Evolutionary conservation across 106 monocot genomes (phyloP).

Genomic region (Platanthera guangdongensis): DNA sequence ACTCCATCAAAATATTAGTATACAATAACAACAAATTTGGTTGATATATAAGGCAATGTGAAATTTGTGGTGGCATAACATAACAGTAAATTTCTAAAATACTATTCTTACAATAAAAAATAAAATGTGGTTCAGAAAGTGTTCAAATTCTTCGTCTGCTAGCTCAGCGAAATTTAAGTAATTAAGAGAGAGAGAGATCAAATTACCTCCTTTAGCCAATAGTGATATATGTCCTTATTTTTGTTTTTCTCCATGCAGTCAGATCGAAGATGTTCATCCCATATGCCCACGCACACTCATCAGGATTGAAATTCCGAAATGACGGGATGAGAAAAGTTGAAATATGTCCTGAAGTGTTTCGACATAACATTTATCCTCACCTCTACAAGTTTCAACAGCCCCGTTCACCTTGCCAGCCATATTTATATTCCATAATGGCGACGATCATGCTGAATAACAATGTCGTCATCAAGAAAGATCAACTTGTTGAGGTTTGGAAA

Average conservation of each 20-base stretch:
- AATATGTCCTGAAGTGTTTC: conserved; percentile 76
- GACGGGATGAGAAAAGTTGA: conserved; percentile 86
- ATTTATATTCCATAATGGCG: conserved; percentile 69
- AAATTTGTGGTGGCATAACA: no score
- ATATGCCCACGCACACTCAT: conserved; percentile 92
- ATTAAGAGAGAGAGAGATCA: background rate
- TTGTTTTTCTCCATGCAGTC: conserved; percentile 70
- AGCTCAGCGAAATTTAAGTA: no score
- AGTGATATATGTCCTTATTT: conserved; percentile 73
- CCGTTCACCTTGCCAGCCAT: conserved; percentile 78
- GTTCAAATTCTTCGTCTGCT: no score
- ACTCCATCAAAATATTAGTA: no score
- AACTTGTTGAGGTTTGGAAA: conserved; percentile 89
- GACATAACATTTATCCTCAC: conserved; percentile 89
- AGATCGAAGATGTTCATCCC: conserved; percentile 94
- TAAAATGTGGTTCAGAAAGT: no score
- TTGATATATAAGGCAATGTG: no score
- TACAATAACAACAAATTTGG: no score
- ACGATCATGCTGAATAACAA: conserved; percentile 72
- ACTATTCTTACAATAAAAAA: no score
- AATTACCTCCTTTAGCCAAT: conserved; percentile 82
- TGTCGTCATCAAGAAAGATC: conserved; percentile 92
- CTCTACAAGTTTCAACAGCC: conserved; percentile 86
- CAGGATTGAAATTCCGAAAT: conserved; percentile 66
- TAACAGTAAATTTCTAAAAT: no score